These are phyloP conservation scores for Helotiales sp. DNA, from an alignment of 2,329 filamentous ascomycete species.

Conservation along the genomic window DNA sequence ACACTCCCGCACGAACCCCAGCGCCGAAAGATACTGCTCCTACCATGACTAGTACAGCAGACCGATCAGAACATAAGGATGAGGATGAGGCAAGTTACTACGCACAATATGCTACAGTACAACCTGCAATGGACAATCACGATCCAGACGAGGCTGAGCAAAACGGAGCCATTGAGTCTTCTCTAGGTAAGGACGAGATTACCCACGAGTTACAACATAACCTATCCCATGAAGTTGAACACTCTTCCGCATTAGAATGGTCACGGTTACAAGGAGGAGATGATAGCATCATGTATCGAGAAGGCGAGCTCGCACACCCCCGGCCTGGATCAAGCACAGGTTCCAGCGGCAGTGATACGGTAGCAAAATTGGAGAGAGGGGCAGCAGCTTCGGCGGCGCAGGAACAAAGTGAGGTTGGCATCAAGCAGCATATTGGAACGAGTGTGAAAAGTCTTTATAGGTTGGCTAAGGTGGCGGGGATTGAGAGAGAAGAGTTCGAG, in stretches of 20 bases:
- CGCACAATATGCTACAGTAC: conserved; percentile 73
- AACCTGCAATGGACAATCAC: conserved; percentile 78
- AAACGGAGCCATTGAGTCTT: conserved; percentile 43
- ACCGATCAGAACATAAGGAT: conserved; percentile 31
- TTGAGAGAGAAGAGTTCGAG: conserved; percentile 74
- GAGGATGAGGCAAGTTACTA: conserved; percentile 75
- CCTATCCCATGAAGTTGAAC: conserved; percentile 15
- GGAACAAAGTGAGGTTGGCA: conserved; percentile 67
- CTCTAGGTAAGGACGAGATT: conserved; percentile 45
- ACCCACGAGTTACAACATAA: conserved; percentile 30
- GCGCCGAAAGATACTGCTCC: conserved; percentile 63
- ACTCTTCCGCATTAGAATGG: conserved; percentile 11
- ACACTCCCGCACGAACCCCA: conserved; percentile 65
- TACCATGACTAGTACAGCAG: background rate
- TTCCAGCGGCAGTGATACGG: conserved; percentile 54
- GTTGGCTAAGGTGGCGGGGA: conserved; percentile 68
- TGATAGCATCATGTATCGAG: background rate
- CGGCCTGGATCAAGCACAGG: conserved; percentile 58
- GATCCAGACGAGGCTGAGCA: conserved; percentile 69
- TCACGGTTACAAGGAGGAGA: background rate
- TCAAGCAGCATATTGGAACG: conserved; percentile 77
- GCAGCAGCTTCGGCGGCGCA: conserved; percentile 55
- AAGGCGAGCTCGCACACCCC: conserved; percentile 48
- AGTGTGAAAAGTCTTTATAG: conserved; percentile 76
- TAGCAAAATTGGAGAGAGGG: conserved; percentile 54